These are phyloP conservation scores for Funneliformis mosseae DNA, from an alignment of 192 early-diverging fungal species.

Conservation along the genomic window DNA sequence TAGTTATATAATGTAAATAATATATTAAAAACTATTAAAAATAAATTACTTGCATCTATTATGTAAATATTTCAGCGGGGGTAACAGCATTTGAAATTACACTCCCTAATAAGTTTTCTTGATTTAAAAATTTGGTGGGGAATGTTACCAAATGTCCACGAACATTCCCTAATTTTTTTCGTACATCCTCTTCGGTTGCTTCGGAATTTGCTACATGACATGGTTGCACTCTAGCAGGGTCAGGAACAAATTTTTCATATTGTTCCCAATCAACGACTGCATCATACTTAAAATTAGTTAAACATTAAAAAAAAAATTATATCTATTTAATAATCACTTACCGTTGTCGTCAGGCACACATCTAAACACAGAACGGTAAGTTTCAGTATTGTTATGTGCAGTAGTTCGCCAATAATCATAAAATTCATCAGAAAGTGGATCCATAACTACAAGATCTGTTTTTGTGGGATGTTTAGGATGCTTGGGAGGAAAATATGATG, in stretches of 20 bases:
- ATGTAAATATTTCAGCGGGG: conserved; percentile 61
- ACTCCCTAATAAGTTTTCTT: conserved; percentile 56
- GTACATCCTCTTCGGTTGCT: conserved; percentile 43
- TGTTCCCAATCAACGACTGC: conserved; percentile 36
- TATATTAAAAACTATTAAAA: no score
- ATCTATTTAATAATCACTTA: conserved; percentile 31
- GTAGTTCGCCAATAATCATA: conserved; percentile 62
- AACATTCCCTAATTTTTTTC: conserved; percentile 38
- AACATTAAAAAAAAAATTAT: not conserved
- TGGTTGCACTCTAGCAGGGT: conserved; percentile 44
- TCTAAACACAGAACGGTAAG: conserved; percentile 78
- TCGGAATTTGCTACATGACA: conserved; percentile 62
- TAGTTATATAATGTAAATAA: no score
- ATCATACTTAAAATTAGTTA: not conserved
- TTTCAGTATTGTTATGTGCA: conserved; percentile 64
- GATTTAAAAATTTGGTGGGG: conserved; percentile 52
- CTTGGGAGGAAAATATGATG: not conserved
- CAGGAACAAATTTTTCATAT: conserved; percentile 47
- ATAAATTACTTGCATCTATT: not conserved
- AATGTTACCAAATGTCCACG: conserved; percentile 56
- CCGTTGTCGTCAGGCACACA: conserved; percentile 87
- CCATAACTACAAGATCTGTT: conserved; percentile 53
- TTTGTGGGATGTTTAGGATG: conserved; percentile 33
- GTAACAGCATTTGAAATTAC: conserved; percentile 48
- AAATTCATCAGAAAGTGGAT: conserved; percentile 75